Evolutionary conservation across 768 basidiomycete species (phyloP).

Genomic region (Filobasidium wieringae): DNA sequence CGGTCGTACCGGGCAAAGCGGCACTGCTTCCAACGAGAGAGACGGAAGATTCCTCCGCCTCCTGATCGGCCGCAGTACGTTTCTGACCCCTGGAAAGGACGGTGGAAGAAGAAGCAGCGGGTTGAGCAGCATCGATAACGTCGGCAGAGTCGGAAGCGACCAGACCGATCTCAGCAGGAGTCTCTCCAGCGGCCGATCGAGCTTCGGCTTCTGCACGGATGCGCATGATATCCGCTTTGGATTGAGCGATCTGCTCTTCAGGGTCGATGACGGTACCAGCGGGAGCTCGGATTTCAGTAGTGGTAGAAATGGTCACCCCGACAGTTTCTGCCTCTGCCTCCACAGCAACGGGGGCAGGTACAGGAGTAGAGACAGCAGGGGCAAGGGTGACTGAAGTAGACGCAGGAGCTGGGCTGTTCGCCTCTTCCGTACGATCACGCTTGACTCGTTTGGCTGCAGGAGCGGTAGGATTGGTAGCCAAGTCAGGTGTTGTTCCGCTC

Average conservation of each 20-base stretch:
- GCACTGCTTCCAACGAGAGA: not conserved
- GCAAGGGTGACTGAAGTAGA: not conserved
- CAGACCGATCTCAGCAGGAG: slow-evolving; percentile 12
- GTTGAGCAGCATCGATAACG: not conserved
- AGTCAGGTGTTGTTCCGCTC: not conserved
- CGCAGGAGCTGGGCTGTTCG: not conserved
- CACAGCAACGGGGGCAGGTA: not conserved
- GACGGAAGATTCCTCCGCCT: not conserved
- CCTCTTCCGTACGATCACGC: not conserved
- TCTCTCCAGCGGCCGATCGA: slow-evolving; percentile 10
- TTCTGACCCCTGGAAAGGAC: slow-evolving; percentile 1
- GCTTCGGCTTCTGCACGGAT: slow-evolving; percentile 13
- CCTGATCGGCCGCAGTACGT: not conserved
- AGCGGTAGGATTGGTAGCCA: slow-evolving; percentile 3
- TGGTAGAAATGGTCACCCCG: slow-evolving; percentile 7
- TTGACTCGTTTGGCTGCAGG: slow-evolving; percentile 2
- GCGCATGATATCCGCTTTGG: slow-evolving; percentile 10
- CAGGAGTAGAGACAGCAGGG: not conserved
- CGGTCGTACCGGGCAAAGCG: not conserved
- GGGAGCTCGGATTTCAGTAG: slow-evolving; percentile 12
- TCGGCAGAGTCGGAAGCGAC: not conserved
- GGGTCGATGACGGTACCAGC: slow-evolving; percentile 7
- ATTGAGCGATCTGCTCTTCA: slow-evolving; percentile 14
- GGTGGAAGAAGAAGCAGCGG: not conserved
- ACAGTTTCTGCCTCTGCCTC: not conserved